Evolutionary conservation across 2,329 filamentous ascomycete species (phyloP), one percentile per base, ranked within the genome.

Genomic region (Monosporascus sp.): DNA sequence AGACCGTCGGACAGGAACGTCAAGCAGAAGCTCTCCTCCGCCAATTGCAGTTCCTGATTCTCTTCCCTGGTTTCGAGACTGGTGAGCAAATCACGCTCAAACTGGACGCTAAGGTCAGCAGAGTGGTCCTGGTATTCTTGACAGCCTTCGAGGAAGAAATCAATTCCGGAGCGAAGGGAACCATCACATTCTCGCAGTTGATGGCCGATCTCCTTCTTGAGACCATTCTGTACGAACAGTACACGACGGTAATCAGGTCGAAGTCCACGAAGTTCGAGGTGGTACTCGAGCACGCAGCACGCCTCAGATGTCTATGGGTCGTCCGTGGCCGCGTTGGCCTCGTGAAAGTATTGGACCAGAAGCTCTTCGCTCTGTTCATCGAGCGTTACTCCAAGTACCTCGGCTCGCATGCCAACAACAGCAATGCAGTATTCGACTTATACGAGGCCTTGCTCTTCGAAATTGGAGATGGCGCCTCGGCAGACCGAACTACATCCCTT

Each of bases 1-100:
- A 73, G 42, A 65, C 66, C 18, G 71, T 69, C 34, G 69, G 72
- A 47, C 64, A 78, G 42, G 62, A 65, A 37, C 54, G 70, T 51
- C 62, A 73, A 52, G 72, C 73, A 38, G 60, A 70, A 45, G 65
- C 75, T 52, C 62, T 80, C 1, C 70, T 80, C 8, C 70, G 74
- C 5, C 75, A 81, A 55, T 61, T 81, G 18, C 77, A 77, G 31
- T 71, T 75, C 27, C 72, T 80, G 54, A 68, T 80, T 45, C 73
- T 80, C 51, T 76, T 78, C 54, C 73, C 74, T 20, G 69, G 73
- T 39, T 70, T 65, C 49, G 62, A 65, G 18, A 53, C 57, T 7
- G 38, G 57, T 50, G 18, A 62, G 31, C 57, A 69, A 18, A 64
- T 72, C 14, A 68, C 65, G 1, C 63, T 77, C 56, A 70, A 70